Conservation (phyloP, 768 basidiomycete species). For the Terana coerulea region DNA sequence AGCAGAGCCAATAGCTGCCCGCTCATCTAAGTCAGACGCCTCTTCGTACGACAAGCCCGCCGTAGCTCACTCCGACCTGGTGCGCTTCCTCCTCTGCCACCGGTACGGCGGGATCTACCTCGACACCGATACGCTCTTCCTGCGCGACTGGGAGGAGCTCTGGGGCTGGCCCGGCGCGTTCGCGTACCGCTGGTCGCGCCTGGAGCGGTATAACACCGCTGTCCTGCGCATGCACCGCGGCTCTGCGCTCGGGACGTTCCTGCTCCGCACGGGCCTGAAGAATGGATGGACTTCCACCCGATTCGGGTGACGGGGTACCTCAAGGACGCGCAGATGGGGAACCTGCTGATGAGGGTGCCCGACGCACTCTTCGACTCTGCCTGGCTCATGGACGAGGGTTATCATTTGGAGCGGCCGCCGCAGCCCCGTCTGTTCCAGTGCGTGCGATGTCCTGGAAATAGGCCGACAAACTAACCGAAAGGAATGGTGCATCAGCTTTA, state of each 20-base stretch:
- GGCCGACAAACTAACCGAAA: no score
- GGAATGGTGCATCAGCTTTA: slow-evolving; percentile 74
- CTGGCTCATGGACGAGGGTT: slow-evolving; percentile 93
- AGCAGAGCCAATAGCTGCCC: no score
- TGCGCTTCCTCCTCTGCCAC: slow-evolving; percentile 92
- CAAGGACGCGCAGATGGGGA: slow-evolving; percentile 83
- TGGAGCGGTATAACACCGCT: slow-evolving; percentile 96
- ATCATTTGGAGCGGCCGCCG: slow-evolving; percentile 87
- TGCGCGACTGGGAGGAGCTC: slow-evolving; percentile 97
- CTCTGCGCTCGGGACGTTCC: slow-evolving; percentile 86
- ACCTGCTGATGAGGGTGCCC: slow-evolving; percentile 79
- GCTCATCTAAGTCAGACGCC: no score
- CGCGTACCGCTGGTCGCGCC: slow-evolving; percentile 92
- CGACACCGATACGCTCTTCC: slow-evolving; percentile 92
- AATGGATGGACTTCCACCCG: slow-evolving; percentile 97
- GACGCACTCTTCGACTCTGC: slow-evolving; percentile 96
- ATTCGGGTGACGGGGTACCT: slow-evolving; percentile 90
- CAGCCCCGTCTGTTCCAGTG: slow-evolving; percentile 89
- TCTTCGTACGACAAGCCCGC: slow-evolving; percentile 76
- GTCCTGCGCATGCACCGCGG: slow-evolving; percentile 91
- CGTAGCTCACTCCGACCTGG: slow-evolving; percentile 94
- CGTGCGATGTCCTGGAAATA: slow-evolving; percentile 22
- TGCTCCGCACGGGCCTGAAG: slow-evolving; percentile 91
- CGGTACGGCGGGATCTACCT: slow-evolving; percentile 96
- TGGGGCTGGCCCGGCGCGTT: slow-evolving; percentile 97